phyloP scores from a whole-genome alignment of 495 filamentous ascomycete species.

The Annulohypoxylon stygium region DNA sequence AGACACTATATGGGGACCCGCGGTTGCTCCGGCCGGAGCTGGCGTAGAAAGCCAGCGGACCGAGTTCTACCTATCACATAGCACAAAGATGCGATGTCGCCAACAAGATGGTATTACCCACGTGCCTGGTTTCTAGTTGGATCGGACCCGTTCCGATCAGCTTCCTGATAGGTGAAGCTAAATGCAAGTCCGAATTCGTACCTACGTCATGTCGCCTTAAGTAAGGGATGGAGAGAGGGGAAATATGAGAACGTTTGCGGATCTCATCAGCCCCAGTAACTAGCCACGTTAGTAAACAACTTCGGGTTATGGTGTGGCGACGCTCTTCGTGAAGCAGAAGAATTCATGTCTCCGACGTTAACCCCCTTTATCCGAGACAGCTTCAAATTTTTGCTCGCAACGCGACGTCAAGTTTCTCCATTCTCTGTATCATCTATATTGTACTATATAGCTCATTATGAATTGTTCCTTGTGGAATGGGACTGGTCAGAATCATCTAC shows the following conservation, averaged over 20 bases:
- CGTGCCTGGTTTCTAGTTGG: slow-evolving; percentile 29
- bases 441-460: not conserved
- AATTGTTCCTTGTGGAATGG: not conserved
- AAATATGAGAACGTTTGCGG: not conserved
- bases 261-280: slow-evolving; percentile 10
- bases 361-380: not conserved
- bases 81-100: slow-evolving; percentile 30
- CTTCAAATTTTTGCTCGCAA: not conserved
- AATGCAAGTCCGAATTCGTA: slow-evolving; percentile 12
- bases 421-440: not conserved
- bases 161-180: slow-evolving; percentile 9
- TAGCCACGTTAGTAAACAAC: slow-evolving; percentile 2
- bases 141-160: slow-evolving; percentile 10
- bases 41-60: slow-evolving; percentile 16
- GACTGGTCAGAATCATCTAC: not conserved
- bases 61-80: slow-evolving; percentile 38
- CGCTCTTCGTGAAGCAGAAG: not conserved
- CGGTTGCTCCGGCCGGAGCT: slow-evolving; percentile 9
- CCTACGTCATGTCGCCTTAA: slow-evolving; percentile 28
- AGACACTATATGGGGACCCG: not conserved
- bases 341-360: not conserved
- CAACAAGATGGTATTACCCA: slow-evolving; percentile 27
- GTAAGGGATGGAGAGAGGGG: slow-evolving; percentile 9
- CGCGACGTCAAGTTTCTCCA: not conserved
- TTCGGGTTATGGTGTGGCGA: not conserved